These are phyloP conservation scores for Leccinellum luteum DNA, from an alignment of 768 basidiomycete genomes.

Conservation along the genomic window DNA sequence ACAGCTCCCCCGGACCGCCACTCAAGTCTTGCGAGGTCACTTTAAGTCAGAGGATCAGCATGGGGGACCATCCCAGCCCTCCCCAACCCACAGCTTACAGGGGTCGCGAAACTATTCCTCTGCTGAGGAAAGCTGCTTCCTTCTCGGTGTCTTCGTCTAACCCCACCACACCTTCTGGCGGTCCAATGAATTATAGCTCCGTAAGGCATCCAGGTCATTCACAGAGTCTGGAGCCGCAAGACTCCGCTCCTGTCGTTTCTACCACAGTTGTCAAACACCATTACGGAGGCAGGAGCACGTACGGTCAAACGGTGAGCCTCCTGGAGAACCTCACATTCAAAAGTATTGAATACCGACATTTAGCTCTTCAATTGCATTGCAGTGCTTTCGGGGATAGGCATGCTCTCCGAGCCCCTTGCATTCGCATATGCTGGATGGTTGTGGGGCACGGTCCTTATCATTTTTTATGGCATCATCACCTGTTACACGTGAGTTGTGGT, in stretches of 20 bases:
- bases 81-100: neutral
- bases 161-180: neutral
- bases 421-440: conserved; percentile 93
- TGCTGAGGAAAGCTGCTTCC: conserved; percentile 40
- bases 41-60: conserved; percentile 20
- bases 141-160: conserved; percentile 24
- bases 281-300: conserved; percentile 61
- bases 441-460: conserved; percentile 66
- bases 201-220: neutral
- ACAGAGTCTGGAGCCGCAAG: neutral
- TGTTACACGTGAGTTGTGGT: conserved; percentile 77
- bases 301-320: conserved; percentile 62
- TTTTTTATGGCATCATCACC: conserved; percentile 75
- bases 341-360: conserved; percentile 1
- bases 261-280: conserved; percentile 14
- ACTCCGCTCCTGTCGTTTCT: conserved; percentile 1
- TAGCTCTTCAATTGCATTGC: conserved; percentile 90
- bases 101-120: conserved; percentile 34
- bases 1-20: neutral
- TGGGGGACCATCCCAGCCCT: neutral
- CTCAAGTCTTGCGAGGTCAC: conserved; percentile 18
- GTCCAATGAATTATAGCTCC: neutral
- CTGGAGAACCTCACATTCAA: neutral
- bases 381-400: conserved; percentile 83
- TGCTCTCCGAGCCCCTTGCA: conserved; percentile 87